Base-by-base conservation (phyloP, 2,329 filamentous ascomycete genomes). In the Sphaerulina populicola region DNA sequence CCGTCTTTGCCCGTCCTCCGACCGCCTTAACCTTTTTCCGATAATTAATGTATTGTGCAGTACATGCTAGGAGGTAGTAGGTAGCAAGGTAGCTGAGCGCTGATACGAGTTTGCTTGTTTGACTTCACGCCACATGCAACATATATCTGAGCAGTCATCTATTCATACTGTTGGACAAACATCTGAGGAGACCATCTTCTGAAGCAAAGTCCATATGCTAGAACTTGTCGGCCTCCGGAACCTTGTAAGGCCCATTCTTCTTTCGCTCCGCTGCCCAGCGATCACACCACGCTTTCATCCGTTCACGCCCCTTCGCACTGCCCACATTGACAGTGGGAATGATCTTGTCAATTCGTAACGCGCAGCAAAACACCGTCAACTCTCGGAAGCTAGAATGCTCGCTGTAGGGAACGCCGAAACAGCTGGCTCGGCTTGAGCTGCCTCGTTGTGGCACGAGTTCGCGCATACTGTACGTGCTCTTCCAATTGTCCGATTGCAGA, bases 361-460 rank as follows among this genome's bases (percentile, higher is more conserved):
- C 80, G 75, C 93, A 93, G 60, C 91, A 80, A 65, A 98, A 98
- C 78, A 97, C 84, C 0, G 88, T 91, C 65, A 98, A 70, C 73
- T 98, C 93, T 37, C 91, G 78, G 65, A 98, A 98, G 55, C 87
- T 94, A 67, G 86, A 93, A 68, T 98, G 93, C 71, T 98, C 93
- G 46, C 85, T 90, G 66, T 98, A 98, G 2, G 93, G 93, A 2
- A 97, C 93, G 0, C 88, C 90, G 60, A 94, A 95, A 67, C 89
- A 96, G 67, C 85, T 84, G 35, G 86, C 86, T 60, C 91, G 83
- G 43, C 78, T 78, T 2, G 86, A 90, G 69, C 86, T 90, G 2
- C 93, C 93, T 3, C 88, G 78, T 69, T 95, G 88, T 0, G 88
- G 84, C 0, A 81, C 75, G 37, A 98, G 77, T 53, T 96, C 86